Evolutionary conservation across 192 early-diverging fungal species (phyloP), one percentile per base, ranked within the genome.

Genomic region (Coemansia aciculifera): DNA sequence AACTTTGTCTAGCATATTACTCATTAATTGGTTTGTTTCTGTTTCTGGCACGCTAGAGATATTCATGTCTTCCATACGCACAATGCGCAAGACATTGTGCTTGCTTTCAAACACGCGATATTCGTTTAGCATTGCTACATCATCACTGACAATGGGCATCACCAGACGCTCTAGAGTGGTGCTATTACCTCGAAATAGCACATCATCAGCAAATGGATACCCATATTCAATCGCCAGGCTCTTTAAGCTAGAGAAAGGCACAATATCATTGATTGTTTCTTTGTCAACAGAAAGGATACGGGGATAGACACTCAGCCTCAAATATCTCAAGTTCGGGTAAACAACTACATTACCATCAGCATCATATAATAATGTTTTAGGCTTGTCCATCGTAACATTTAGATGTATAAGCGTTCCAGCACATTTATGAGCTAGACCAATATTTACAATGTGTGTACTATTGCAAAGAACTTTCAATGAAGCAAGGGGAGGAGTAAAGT

Each of bases 201-300:
- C 38, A 24, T 65, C 64, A 39, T 65, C 49, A 12, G 29, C 19
- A 27, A 65, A 54, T 34, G 64, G 64, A 8, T 65, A 65, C 27
- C 3, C 8, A 3, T 36, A 21, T 7, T 27, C 5, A 0, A 49
- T 9, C 23, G 7, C 12, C 10, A 65, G 19, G 1, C 5, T 17
- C 9, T 27, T 34, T 19, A 65, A 31, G 5, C 1, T 36, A 15
- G 64, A 49, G 38, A 65, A 65, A 3, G 51, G 64, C 3, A 52
- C 64, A 38, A 42, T 19, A 64, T n/a, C n/a, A n/a, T n/a, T n/a
- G n/a, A n/a, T n/a, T n/a, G n/a, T n/a, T n/a, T n/a, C n/a, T n/a
- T n/a, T n/a, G n/a, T n/a, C n/a, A n/a, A n/a, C n/a, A n/a, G n/a
- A n/a, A n/a, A n/a, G n/a, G n/a, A n/a, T n/a, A n/a, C n/a, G n/a